Percentiles rank a stretch among this genome's conserved stretches.
Conservation (phyloP, 352 stramenopile genomes). For the Phytophthora quininea region DNA sequence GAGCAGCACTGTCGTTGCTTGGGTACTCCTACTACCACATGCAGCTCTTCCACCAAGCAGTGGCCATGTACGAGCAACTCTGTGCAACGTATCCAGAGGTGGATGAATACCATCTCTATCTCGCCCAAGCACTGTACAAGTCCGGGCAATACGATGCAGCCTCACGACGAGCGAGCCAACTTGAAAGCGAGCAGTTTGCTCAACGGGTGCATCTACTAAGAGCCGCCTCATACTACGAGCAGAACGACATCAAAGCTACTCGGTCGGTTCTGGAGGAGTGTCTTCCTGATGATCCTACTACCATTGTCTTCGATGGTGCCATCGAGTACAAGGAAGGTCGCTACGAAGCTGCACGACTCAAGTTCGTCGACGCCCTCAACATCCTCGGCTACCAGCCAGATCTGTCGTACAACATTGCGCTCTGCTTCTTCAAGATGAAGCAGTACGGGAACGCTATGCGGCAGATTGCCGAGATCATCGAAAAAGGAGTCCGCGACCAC, state of each 20-base stretch:
- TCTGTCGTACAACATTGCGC: constrained; percentile 95
- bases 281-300: constrained; percentile 92
- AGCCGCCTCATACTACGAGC: constrained; percentile 95
- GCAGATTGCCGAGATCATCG: constrained; percentile 94
- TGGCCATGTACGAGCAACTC: constrained; percentile 95
- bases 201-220: constrained; percentile 88
- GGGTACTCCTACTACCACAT: constrained; percentile 98
- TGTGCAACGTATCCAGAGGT: constrained; percentile 92
- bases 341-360: constrained; percentile 88
- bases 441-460: constrained; percentile 93
- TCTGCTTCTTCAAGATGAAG: constrained; percentile 95
- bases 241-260: constrained; percentile 93
- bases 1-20: constrained; percentile 93
- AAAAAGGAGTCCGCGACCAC: constrained; percentile 90
- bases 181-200: constrained; percentile 87
- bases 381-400: constrained; percentile 93
- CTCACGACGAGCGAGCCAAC: constrained; percentile 79
- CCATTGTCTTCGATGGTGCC: constrained; percentile 83
- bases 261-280: constrained; percentile 93
- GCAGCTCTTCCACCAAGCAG: constrained; percentile 92
- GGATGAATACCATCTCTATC: constrained; percentile 96
- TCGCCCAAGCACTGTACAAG: constrained; percentile 95
- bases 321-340: constrained; percentile 90
- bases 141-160: constrained; percentile 80
- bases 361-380: constrained; percentile 94